phyloP scores from a whole-genome alignment of 768 basidiomycete species.

The Zangia roseola region DNA sequence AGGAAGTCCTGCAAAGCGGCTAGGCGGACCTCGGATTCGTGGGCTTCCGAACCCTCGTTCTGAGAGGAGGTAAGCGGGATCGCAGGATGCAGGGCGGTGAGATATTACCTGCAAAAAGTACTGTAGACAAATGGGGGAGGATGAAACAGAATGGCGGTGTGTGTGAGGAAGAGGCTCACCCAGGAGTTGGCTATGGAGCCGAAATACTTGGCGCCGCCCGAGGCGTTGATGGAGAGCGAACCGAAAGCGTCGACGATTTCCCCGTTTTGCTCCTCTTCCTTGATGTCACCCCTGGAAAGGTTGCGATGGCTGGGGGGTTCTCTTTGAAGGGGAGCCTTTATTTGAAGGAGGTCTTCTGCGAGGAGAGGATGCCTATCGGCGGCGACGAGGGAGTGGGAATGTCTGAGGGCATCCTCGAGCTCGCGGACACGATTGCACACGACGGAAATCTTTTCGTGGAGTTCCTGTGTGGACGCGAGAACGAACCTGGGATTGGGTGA shows the following conservation, averaged over 20 bases:
- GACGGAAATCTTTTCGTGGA: conserved; percentile 80
- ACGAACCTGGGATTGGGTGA: conserved; percentile 53
- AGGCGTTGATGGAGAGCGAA: conserved; percentile 68
- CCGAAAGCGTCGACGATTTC: conserved; percentile 82
- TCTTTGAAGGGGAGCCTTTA: conserved; percentile 76
- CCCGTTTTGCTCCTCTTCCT: conserved; percentile 62
- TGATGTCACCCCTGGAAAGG: conserved; percentile 35
- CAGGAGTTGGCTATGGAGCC: conserved; percentile 77
- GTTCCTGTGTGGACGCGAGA: conserved; percentile 74
- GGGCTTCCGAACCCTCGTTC: conserved; percentile 62
- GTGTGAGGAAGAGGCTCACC: conserved; percentile 36
- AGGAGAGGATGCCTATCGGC: conserved; percentile 65
- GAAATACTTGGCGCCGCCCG: conserved; percentile 73
- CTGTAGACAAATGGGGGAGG: conserved; percentile 34
- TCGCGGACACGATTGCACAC: conserved; percentile 72
- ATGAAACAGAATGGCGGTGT: neutral
- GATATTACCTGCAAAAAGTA: conserved; percentile 66
- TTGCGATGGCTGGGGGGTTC: conserved; percentile 51
- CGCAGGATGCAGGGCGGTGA: neutral
- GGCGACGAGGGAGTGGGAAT: conserved; percentile 57
- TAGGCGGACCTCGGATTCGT: conserved; percentile 45
- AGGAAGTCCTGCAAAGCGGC: conserved; percentile 53
- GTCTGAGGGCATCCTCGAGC: conserved; percentile 68
- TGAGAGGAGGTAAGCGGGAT: conserved; percentile 27
- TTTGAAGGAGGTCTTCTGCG: conserved; percentile 65